Evolutionary conservation across 1,284 basidiomycete species (phyloP).

Genomic region (Xerocomus nothofagi): DNA sequence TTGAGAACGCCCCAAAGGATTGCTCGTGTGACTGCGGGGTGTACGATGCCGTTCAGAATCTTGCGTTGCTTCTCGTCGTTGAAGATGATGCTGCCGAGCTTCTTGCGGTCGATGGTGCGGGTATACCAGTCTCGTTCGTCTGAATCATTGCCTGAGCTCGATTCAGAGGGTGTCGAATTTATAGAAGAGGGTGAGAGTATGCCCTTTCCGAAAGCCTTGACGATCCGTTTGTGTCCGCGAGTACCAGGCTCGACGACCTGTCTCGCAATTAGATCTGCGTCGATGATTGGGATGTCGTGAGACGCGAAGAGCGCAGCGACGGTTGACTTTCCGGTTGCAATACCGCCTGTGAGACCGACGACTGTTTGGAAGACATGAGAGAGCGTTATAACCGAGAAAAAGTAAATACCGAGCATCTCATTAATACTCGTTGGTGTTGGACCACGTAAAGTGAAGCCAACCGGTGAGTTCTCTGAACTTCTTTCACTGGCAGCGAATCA

Average conservation of each 20-base stretch:
- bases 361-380: slow-evolving; percentile 48
- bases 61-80: slow-evolving; percentile 71
- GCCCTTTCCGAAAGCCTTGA: slow-evolving; percentile 67
- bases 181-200: slow-evolving; percentile 49
- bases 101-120: slow-evolving; percentile 80
- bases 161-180: background rate
- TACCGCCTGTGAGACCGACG: slow-evolving; percentile 94
- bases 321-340: slow-evolving; percentile 95
- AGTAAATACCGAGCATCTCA: slow-evolving; percentile 23
- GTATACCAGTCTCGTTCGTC: slow-evolving; percentile 38
- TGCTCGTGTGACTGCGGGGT: slow-evolving; percentile 80
- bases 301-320: slow-evolving; percentile 76
- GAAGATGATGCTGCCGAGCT: slow-evolving; percentile 87
- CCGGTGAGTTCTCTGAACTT: too few relatives aligned
- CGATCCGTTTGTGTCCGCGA: slow-evolving; percentile 67
- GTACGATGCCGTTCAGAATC: slow-evolving; percentile 83
- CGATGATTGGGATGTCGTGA: slow-evolving; percentile 77
- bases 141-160: background rate
- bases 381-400: background rate
- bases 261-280: slow-evolving; percentile 90
- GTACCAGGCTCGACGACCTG: slow-evolving; percentile 88
- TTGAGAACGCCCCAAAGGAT: slow-evolving; percentile 73
- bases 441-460: too few relatives aligned
- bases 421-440: background rate
- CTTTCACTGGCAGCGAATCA: too few relatives aligned